phyloP scores from a whole-genome alignment of 1,139 yeast genomes.

The Eremothecium sinecaudum region DNA sequence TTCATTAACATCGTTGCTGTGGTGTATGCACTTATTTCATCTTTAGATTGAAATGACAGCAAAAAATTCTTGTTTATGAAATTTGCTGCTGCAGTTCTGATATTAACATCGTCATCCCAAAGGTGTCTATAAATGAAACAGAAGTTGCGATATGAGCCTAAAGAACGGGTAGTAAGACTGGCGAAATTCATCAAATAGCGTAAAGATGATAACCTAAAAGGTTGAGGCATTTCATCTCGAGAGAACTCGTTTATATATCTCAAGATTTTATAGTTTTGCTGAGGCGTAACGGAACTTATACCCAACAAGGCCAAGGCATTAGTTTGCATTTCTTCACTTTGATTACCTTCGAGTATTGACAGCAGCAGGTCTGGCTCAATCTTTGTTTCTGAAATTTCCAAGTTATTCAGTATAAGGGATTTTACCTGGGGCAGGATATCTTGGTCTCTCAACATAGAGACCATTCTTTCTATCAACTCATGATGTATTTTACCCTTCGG shows the following conservation, averaged over 20 bases:
- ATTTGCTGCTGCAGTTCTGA: slow-evolving; percentile 36
- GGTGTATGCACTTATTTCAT: slow-evolving; percentile 9
- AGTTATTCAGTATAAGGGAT: slow-evolving; percentile 35
- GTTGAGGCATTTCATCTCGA: slow-evolving; percentile 38
- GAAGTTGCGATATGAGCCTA: slow-evolving; percentile 10
- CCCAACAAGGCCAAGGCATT: slow-evolving; percentile 46
- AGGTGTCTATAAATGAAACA: slow-evolving; percentile 36
- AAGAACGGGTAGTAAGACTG: slow-evolving; percentile 4
- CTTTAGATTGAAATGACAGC: background rate
- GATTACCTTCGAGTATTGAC: slow-evolving; percentile 19
- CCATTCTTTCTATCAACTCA: slow-evolving; percentile 16
- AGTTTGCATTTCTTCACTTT: slow-evolving; percentile 40
- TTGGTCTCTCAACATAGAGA: slow-evolving; percentile 30
- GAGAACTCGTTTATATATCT: slow-evolving; percentile 28
- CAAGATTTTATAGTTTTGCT: slow-evolving; percentile 29
- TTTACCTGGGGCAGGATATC: slow-evolving; percentile 38
- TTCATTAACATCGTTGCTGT: slow-evolving; percentile 15
- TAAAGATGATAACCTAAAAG: slow-evolving; percentile 42
- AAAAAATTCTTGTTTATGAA: slow-evolving; percentile 24
- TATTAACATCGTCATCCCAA: slow-evolving; percentile 52
- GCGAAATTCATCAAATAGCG: slow-evolving; percentile 35
- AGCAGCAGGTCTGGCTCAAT: slow-evolving; percentile 24
- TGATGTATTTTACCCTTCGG: slow-evolving; percentile 11
- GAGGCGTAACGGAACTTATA: slow-evolving; percentile 26
- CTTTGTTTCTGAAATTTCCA: slow-evolving; percentile 26